Conservation (phyloP, 2,329 filamentous ascomycete species). For the Pseudogymnoascus sp. region DNA sequence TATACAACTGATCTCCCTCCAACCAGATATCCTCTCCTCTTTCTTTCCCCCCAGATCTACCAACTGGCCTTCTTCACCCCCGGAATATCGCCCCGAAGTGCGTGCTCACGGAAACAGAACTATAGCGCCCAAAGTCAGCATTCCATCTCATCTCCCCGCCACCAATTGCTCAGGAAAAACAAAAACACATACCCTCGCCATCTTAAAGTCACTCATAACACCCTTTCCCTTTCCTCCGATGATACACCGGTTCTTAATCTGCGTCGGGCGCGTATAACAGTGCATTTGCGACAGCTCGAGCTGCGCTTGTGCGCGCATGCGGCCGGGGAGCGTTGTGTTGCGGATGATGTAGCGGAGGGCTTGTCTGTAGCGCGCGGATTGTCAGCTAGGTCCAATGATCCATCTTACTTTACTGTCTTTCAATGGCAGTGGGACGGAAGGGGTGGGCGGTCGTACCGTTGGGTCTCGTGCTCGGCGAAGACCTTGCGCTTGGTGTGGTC, state of each 20-base stretch:
- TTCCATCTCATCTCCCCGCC: background rate
- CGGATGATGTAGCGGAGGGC: conserved; percentile 86
- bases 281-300: conserved; percentile 93
- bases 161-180: background rate
- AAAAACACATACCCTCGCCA: conserved; percentile 67
- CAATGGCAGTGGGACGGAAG: background rate
- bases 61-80: conserved; percentile 95
- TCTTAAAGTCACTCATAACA: conserved; percentile 87
- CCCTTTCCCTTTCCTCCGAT: conserved; percentile 82
- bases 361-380: conserved; percentile 52
- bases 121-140: conserved; percentile 33
- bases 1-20: conserved; percentile 7
- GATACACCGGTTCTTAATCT: conserved; percentile 90
- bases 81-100: conserved; percentile 73
- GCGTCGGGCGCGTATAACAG: conserved; percentile 84
- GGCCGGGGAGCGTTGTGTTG: conserved; percentile 75
- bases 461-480: conserved; percentile 75
- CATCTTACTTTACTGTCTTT: background rate
- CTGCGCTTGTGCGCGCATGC: conserved; percentile 83
- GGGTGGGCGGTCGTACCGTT: conserved; percentile 46
- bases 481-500: conserved; percentile 96
- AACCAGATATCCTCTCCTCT: background rate
- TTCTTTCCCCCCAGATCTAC: conserved; percentile 43
- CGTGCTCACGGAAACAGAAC: conserved; percentile 91
- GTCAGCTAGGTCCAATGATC: conserved; percentile 2